Evolutionary conservation across 202 grass and related monocot species (phyloP).

Genomic region (Panicum hallii): DNA sequence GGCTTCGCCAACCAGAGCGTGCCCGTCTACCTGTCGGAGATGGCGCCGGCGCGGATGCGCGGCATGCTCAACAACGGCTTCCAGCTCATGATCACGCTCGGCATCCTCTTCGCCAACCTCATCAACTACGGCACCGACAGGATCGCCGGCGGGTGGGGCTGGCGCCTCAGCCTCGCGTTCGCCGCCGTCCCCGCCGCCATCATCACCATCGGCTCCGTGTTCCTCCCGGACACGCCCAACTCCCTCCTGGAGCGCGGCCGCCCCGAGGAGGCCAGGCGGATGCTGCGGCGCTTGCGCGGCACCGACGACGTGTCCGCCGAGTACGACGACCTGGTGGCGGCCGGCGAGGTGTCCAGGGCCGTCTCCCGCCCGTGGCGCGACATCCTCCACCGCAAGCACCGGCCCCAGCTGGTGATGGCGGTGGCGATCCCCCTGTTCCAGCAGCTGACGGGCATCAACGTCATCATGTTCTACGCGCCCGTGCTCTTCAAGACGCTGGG

Average conservation of each 20-base stretch:
- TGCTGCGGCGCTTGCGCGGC: constrained; percentile 48
- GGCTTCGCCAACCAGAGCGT: constrained; percentile 45
- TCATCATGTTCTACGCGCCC: background rate
- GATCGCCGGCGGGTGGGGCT: constrained; percentile 59
- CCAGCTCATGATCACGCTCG: constrained; percentile 59
- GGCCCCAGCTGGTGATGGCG: constrained; percentile 24
- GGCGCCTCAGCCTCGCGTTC: constrained; percentile 60
- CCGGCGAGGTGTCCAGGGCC: constrained; percentile 60
- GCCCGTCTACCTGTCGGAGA: constrained; percentile 57
- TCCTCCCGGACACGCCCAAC: constrained; percentile 69
- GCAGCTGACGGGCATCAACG: background rate
- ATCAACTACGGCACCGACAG: constrained; percentile 56
- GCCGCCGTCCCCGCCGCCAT: constrained; percentile 60
- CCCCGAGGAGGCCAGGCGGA: constrained; percentile 54
- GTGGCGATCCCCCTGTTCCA: background rate
- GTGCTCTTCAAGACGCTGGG: constrained; percentile 76
- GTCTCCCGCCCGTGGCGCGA: constrained; percentile 57
- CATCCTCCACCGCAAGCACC: constrained; percentile 57
- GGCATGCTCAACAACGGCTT: constrained; percentile 62
- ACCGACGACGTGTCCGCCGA: constrained; percentile 60
- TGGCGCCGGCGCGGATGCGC: constrained; percentile 48
- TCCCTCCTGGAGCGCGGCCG: constrained; percentile 69
- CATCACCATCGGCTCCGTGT: constrained; percentile 56
- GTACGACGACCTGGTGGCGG: constrained; percentile 68
- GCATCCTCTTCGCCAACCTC: constrained; percentile 48